Base-by-base conservation (phyloP, 2,329 filamentous ascomycete genomes). In the Rugonectria rugulosa region DNA sequence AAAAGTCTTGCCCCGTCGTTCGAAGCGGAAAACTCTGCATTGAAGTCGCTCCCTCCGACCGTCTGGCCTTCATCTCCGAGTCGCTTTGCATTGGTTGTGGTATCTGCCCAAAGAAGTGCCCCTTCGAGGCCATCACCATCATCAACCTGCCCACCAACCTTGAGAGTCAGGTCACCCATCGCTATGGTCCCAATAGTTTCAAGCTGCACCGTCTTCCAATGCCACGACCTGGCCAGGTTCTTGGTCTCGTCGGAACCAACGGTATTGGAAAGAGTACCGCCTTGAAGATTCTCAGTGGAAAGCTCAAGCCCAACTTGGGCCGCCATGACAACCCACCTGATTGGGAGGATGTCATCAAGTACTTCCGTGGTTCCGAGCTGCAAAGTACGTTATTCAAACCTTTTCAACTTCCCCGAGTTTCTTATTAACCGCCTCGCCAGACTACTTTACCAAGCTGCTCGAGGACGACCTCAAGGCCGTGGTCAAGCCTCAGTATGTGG, bases 191-290 rank as follows among this genome's bases (percentile, higher is more conserved):
- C 75, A 99, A 99, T 84, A 97, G 93, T 81, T 99, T 99, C 87
- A 99, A 99, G 84, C 87, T 99, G 65, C 95, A 99, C 78, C 88
- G 96, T 68, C 84, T 98, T 71, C 95, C 96, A 54, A 97, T 94
- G 85, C 95, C 95, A 61, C 88, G 95, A 58, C 94, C 95, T 26
- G 95, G 95, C 60, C 92, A 98, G 73, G 96, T 99, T 24, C 80
- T 99, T 54, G 95, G 95, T 81, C 84, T 99, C 47, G 96, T 99
- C 38, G 96, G 95, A 75, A 98, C 95, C 69, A 99, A 99, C 87
- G 95, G 96, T 92, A 99, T 98, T 70, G 95, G 95, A 78, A 99
- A 99, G 87, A 97, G 92, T 81, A 99, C 95, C n/a, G 96, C 95
- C 8, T 81, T 99, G 75, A 99, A 99, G 83, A 97, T 99, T 75